These are phyloP conservation scores for Cupressus sempervirens DNA, from an alignment of 75 land plant genomes.

Conservation along the genomic window DNA sequence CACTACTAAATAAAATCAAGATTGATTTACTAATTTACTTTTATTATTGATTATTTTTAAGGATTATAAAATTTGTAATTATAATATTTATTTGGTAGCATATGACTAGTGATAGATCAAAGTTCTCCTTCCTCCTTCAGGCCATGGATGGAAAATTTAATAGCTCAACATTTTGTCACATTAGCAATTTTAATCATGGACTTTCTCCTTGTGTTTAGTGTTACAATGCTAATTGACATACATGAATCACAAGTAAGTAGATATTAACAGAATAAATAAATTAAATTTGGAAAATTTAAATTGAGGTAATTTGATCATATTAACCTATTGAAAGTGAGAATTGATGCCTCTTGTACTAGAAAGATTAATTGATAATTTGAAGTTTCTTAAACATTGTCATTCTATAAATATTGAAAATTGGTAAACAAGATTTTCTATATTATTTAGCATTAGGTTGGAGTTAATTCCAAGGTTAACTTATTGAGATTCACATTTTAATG, in stretches of 20 bases:
- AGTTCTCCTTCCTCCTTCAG: constrained; percentile 46
- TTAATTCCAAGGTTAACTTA: too few relatives aligned
- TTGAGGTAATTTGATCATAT: background rate
- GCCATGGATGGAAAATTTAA: constrained; percentile 66
- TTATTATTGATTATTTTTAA: too few relatives aligned
- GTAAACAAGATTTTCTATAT: too few relatives aligned
- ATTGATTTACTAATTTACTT: too few relatives aligned
- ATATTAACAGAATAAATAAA: background rate
- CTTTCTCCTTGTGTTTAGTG: constrained; percentile 76
- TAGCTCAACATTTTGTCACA: constrained; percentile 67
- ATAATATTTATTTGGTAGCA: too few relatives aligned
- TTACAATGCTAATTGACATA: constrained; percentile 67
- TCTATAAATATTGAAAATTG: too few relatives aligned
- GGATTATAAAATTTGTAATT: too few relatives aligned
- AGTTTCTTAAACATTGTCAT: background rate
- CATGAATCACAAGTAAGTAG: constrained; percentile 81
- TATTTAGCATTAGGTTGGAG: too few relatives aligned
- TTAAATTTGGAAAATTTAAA: background rate
- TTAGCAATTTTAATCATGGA: constrained; percentile 72
- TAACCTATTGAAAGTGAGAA: background rate
- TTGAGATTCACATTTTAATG: too few relatives aligned
- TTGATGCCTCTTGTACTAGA: background rate
- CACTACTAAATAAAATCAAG: too few relatives aligned
- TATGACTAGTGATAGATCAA: too few relatives aligned
- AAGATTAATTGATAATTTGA: background rate